These are phyloP conservation scores for Mycena indigotica DNA, from an alignment of 768 basidiomycete species.

Conservation along the genomic window DNA sequence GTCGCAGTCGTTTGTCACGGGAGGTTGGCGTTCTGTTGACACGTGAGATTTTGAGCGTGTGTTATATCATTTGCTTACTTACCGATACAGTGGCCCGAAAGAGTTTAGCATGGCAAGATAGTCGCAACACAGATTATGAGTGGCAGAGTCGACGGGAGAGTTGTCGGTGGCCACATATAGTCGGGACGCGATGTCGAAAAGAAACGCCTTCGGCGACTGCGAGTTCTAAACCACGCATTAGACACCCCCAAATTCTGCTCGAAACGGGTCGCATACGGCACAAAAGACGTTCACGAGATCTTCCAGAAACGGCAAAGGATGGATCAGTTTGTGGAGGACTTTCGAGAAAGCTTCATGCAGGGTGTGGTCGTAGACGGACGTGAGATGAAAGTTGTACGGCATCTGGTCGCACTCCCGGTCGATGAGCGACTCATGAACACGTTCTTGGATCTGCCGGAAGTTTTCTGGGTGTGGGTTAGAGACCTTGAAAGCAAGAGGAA, in stretches of 20 bases:
- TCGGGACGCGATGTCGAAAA: conserved; percentile 84
- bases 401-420: conserved; percentile 82
- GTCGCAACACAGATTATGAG: conserved; percentile 88
- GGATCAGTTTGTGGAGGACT: conserved; percentile 84
- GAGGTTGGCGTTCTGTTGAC: conserved; percentile 34
- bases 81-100: conserved; percentile 88
- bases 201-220: conserved; percentile 89
- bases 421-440: conserved; percentile 77
- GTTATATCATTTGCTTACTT: conserved; percentile 19
- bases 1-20: conserved; percentile 31
- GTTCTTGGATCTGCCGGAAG: conserved; percentile 87
- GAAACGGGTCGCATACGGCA: conserved; percentile 47
- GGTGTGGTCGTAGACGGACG: conserved; percentile 91
- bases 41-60: conserved; percentile 8
- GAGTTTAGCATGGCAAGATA: conserved; percentile 86
- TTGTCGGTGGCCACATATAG: conserved; percentile 94
- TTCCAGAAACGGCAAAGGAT: conserved; percentile 83
- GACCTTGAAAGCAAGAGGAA: conserved; percentile 3
- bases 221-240: conserved; percentile 62
- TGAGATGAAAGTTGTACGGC: conserved; percentile 85
- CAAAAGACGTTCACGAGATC: conserved; percentile 86
- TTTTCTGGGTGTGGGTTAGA: conserved; percentile 58
- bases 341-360: conserved; percentile 91
- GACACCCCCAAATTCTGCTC: conserved; percentile 7
- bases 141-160: conserved; percentile 86